Evolutionary conservation across 305 asterid species (phyloP), one percentile per base, ranked within the genome.

Genomic region (Solanum hybrid): DNA sequence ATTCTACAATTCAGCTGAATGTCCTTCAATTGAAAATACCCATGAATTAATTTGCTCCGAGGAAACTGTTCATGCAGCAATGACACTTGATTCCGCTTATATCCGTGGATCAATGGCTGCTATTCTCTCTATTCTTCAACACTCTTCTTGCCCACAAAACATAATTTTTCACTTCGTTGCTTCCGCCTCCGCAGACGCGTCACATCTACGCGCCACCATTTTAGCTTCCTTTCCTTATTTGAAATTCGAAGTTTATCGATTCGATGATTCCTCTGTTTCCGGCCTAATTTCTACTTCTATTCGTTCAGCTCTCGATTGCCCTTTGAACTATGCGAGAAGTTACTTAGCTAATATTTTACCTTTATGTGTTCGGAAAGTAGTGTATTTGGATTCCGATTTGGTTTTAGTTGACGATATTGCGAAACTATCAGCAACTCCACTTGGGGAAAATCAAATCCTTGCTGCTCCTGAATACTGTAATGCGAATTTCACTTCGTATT

Each of bases 51-150:
- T 95, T 0, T 97, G 99, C 79, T 93, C 97, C 7, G 90, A 73
- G 4, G 89, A 90, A 6, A 96, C 93, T 5, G 95, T 96, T 77
- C 99, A 97, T 80, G 94, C 95, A 33, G 99, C 98, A 0, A 97
- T 97, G 99, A 97, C 99, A 3, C 94, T 97, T 2, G 99, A 97
- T 91, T 92, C 93, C 5, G 94, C 97, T 70, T 97, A 97, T 92
- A 93, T 97, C 87, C 97, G 99, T 0, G 99, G 99, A 45, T 95
- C 99, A 17, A 94, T 95, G 97, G 99, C 99, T 8, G 99, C 98
- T 1, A 92, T 97, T 37, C 94, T 95, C 81, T 97, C 99, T 20
- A 94, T 91, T 80, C 94, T 97, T 70, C 99, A 97, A 34, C 99
- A 97, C 90, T 91, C 98, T 0, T 93, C 99, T 6, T 97, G 99